Base-by-base conservation (phyloP, 306 rosid genomes). In the Ormosia emarginata region DNA sequence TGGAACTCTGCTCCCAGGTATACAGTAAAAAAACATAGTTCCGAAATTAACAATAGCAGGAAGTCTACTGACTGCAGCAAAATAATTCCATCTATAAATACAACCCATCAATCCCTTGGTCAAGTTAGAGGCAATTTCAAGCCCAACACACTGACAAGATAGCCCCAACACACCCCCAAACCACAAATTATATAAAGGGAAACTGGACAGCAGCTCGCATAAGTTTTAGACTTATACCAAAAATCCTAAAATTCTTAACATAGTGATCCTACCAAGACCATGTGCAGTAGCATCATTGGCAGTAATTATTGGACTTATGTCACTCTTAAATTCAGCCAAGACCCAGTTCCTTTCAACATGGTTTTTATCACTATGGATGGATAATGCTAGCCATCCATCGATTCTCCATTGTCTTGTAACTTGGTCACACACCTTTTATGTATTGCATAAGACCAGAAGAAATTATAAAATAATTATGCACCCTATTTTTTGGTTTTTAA, bases 231-330 rank as follows among this genome's bases (percentile, higher is more conserved):
- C 89, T 87, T 72, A 88, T 73, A 81, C 53, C 74, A 74, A 77
- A 75, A 82, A 80, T 75, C 91, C 92, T 85, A 91, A 68, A 69
- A 90, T 85, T 83, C 88, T 94, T 85, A 86, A 83, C 88, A 93
- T 88, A 90, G 86, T 89, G 83, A 90, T 83, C 99, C 98, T 95
- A 95, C 99, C 99, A 92, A 95, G 98, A 90, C 99, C 99, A 82
- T 98, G 95, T 0, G 99, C 99, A 86, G 99, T 98, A 89, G 93
- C 99, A 93, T 95, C 99, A 79, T 98, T 95, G 95, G 99, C 99
- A 85, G 98, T 93, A 98, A 95, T 95, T 85, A 95, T 86, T 70
- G 93, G 97, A 86, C 95, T 93, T 87, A 96, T 87, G 86, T 98
- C 99, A 92, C 93, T 90, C 87, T 93, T 95, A 93, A 95, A 95